Evolutionary conservation across 441 rosid genomes (phyloP).

Genomic region (Pelargonium hybrid): DNA sequence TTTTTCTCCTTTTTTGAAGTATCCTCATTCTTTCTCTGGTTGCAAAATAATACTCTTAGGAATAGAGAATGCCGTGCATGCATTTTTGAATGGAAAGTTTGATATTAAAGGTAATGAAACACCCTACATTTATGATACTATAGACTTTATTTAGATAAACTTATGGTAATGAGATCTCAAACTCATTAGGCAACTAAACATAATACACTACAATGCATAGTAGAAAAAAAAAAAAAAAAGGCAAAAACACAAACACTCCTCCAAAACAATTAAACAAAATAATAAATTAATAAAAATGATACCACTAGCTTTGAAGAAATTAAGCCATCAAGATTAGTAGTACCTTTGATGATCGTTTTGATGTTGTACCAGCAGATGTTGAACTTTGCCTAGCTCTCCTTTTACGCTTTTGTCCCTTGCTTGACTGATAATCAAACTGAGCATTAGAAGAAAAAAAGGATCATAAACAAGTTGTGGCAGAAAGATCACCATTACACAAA

Average conservation of each 20-base stretch:
- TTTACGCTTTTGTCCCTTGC: conserved; percentile 62
- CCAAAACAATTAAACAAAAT: background rate
- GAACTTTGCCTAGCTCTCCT: conserved; percentile 43
- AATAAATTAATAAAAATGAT: background rate
- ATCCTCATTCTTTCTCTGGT: conserved; percentile 49
- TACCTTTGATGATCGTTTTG: conserved; percentile 58
- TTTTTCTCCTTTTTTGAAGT: conserved; percentile 41
- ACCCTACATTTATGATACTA: background rate
- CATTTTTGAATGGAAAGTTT: background rate
- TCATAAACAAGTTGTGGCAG: background rate
- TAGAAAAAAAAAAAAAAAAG: too few species aligned
- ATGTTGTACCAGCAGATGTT: conserved; percentile 35
- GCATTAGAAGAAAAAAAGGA: conserved; percentile 2
- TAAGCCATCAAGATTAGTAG: background rate
- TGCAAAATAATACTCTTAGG: conserved; percentile 19
- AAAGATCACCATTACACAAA: conserved; percentile 9
- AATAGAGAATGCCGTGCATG: background rate
- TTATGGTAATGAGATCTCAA: background rate
- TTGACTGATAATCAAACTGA: conserved; percentile 34
- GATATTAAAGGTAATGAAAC: background rate
- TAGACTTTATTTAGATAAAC: background rate
- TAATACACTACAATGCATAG: background rate
- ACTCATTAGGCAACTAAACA: background rate
- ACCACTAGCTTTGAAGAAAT: background rate
- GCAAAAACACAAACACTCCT: too few species aligned